A percentile compares a stretch with the other conserved stretches of the same genome.
Evolutionary conservation across 2,329 filamentous ascomycete genomes (phyloP).

Genomic region (Gremmenia infestans): DNA sequence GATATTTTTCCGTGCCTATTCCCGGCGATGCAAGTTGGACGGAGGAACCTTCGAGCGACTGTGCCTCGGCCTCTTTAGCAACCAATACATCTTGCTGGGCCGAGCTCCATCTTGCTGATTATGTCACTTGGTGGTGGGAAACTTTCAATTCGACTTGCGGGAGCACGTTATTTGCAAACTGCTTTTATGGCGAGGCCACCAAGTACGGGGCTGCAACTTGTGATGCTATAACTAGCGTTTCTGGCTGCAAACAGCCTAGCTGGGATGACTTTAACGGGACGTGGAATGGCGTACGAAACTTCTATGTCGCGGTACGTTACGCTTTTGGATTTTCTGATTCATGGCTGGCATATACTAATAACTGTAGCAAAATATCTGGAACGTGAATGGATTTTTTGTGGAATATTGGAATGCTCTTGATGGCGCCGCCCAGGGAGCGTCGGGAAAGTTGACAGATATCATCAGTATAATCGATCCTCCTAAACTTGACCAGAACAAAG

Average conservation of each 20-base stretch:
- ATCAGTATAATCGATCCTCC: too few species aligned
- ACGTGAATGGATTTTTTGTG: too few species aligned
- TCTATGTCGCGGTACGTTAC: not conserved
- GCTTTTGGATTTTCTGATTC: too few species aligned
- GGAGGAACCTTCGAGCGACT: not conserved
- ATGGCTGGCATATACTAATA: too few species aligned
- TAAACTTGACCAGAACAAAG: too few species aligned
- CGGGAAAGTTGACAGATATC: too few species aligned
- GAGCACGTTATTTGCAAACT: not conserved
- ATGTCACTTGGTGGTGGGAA: not conserved
- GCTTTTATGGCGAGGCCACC: not conserved
- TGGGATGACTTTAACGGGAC: not conserved
- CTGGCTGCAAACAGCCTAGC: not conserved
- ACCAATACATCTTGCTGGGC: not conserved
- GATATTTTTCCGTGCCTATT: not conserved
- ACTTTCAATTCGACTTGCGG: not conserved
- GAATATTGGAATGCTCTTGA: too few species aligned
- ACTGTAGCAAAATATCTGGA: too few species aligned
- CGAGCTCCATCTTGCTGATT: not conserved
- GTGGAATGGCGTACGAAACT: not conserved
- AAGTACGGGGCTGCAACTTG: not conserved
- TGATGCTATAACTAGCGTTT: not conserved
- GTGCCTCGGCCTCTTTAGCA: not conserved
- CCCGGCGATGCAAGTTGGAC: not conserved
- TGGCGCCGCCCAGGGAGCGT: too few species aligned